These are phyloP conservation scores for Calonectria honghensis DNA, from an alignment of 2,329 filamentous ascomycete genomes.

Conservation along the genomic window DNA sequence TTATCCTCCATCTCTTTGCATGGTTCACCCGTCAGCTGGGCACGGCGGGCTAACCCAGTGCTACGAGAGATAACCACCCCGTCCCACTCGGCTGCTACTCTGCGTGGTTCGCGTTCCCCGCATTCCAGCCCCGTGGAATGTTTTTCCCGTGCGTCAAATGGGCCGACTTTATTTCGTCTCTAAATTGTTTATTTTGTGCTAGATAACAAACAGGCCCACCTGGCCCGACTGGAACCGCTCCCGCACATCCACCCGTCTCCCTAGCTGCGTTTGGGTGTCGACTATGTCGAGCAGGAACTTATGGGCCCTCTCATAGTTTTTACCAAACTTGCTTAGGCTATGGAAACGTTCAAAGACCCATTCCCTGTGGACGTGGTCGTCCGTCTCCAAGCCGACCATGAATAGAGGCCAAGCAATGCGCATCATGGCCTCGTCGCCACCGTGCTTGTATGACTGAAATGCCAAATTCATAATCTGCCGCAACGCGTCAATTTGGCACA, in stretches of 20 bases:
- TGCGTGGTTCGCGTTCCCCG: neutral
- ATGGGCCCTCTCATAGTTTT: slow-evolving; percentile 58
- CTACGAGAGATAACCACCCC: neutral
- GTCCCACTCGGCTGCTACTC: slow-evolving; percentile 10
- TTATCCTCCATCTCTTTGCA: slow-evolving; percentile 12
- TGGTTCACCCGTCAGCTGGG: slow-evolving; percentile 4
- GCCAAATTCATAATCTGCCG: slow-evolving; percentile 56
- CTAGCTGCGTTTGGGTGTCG: slow-evolving; percentile 44
- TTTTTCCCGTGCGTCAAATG: neutral
- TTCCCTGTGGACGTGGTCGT: slow-evolving; percentile 57
- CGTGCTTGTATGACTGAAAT: slow-evolving; percentile 58
- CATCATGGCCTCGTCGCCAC: slow-evolving; percentile 57
- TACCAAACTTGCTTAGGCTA: slow-evolving; percentile 56
- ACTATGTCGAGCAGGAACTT: slow-evolving; percentile 53
- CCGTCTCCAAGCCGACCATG: slow-evolving; percentile 60
- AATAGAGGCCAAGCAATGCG: slow-evolving; percentile 60
- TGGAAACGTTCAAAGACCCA: slow-evolving; percentile 59
- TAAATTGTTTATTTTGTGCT: slow-evolving; percentile 10
- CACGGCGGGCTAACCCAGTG: neutral
- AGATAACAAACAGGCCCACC: slow-evolving; percentile 50
- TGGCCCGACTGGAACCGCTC: slow-evolving; percentile 42
- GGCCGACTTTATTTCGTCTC: neutral
- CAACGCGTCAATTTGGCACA: slow-evolving; percentile 28
- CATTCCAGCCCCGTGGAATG: slow-evolving; percentile 2
- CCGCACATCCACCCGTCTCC: slow-evolving; percentile 44